Base-by-base conservation (phyloP, 768 basidiomycete genomes). In the Suillus luteus region DNA sequence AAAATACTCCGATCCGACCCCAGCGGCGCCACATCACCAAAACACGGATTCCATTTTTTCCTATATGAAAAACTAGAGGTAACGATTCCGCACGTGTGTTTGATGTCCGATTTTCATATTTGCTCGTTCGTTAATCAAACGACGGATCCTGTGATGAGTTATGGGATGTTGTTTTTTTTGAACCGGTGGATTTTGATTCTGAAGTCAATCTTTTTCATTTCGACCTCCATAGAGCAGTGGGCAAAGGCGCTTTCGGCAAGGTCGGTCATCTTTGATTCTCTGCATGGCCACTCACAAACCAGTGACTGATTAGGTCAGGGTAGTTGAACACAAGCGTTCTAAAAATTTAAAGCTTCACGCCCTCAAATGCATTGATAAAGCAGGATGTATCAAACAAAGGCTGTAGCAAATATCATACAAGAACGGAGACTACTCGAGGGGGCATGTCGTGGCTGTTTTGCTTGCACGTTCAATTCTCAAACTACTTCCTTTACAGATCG, bases 201-300 rank as follows among this genome's bases (percentile, higher is more conserved):
- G 92, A 95, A 67, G 84, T 89, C 76, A 93, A 87, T 73, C 89
- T 99, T 57, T 99, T 91, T 79, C 96, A 99, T 79, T 99, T 99
- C 72, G 93, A 96, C 74, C 90, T 99, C 55, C 89, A 97, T 73
- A 86, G 95, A 55, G 93, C 92, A 24, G 93, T 99, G 15, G 97
- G 97, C 49, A 97, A 95, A 76, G 96, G 97, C 52, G 95, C 96
- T 31, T 99, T 99, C 81, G 96, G 96, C 75, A 99, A 98, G 88
- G 96, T 95, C 75, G 55, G 62, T 65, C 63, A 37, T 40, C 38
- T 33, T 54, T 54, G 52, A 19, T 54, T 54, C 31, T 31, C 33
- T 62, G 55, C 41, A 5, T 58, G 54, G 61, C 44, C 51, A 65
- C 35, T 46, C 66, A 52, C 46, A 62, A 64, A 65, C 63, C 59